Evolutionary conservation across 768 basidiomycete genomes (phyloP).

Genomic region (Russula virescens): DNA sequence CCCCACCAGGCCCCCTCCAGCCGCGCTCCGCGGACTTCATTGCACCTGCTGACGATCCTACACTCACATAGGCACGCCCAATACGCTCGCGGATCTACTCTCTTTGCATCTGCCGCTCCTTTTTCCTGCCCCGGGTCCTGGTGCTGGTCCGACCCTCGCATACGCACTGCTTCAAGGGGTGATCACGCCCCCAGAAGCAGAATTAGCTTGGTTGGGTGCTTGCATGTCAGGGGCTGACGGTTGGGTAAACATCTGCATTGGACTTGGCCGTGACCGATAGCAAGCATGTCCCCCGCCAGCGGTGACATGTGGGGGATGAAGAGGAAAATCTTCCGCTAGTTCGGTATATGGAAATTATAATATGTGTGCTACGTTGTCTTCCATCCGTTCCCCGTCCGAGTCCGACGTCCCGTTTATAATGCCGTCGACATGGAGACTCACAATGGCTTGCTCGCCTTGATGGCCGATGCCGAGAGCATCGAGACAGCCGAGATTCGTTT

Average conservation of each 20-base stretch:
- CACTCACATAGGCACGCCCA: slow-evolving; percentile 50
- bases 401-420: neutral
- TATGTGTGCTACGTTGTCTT: neutral
- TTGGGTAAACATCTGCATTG: slow-evolving; percentile 88
- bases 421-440: slow-evolving; percentile 19
- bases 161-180: slow-evolving; percentile 85
- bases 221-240: slow-evolving; percentile 92
- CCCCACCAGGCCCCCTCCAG: neutral
- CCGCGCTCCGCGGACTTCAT: slow-evolving; percentile 14
- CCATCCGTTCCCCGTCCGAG: neutral
- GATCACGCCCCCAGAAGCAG: slow-evolving; percentile 72
- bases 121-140: slow-evolving; percentile 46
- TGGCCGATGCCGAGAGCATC: slow-evolving; percentile 7
- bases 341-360: neutral
- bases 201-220: slow-evolving; percentile 91
- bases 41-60: slow-evolving; percentile 21
- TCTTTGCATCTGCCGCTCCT: slow-evolving; percentile 72
- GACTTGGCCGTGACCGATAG: slow-evolving; percentile 31
- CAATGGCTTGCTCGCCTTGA: slow-evolving; percentile 5
- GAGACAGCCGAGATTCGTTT: slow-evolving; percentile 11
- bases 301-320: neutral
- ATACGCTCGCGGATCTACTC: slow-evolving; percentile 66
- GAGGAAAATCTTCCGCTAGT: neutral
- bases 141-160: slow-evolving; percentile 41
- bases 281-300: neutral